Evolutionary conservation across 1,284 basidiomycete species (phyloP), one percentile per base, ranked within the genome.

Genomic region (Neolentinus lepideus): DNA sequence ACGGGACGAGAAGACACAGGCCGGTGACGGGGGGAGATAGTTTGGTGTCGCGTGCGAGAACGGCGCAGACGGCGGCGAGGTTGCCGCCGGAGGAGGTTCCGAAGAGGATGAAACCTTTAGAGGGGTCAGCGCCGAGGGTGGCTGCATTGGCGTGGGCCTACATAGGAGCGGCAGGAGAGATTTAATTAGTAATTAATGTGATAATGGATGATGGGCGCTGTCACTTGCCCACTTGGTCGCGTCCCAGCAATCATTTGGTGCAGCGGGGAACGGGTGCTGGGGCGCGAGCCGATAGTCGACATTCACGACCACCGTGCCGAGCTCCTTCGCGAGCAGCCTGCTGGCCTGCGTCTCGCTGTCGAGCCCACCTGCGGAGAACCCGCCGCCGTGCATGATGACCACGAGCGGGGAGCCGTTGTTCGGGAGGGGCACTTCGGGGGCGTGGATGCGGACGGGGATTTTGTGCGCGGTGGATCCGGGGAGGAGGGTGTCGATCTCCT

Each of bases 81-180:
- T 59, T 59, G 19, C 52, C 59, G n/a, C 61, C 61, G 3, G 61
- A 56, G 36, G 61, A 62, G 10, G 43, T 26, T 6, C 61, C 61
- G 11, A 26, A 51, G 12, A 62, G 38, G 25, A 62, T 56, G 46
- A 62, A 58, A 10, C 61, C 61, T 22, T 59, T 57, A 6, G 22
- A 11, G 2, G 54, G 38, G 26, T 55, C 48, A 1, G 53, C 57
- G 11, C 26, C 29, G 19, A 62, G 38, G 12, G 10, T n/a, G 14
- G 35, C 35, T 14, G 56, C 33, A 45, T 55, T 57, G 21, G 52
- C 53, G 8, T 51, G 53, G 3, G 53, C 43, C 58, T 55, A 24
- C n/a, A n/a, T n/a, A n/a, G n/a, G 2, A 52, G 29, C 4, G 19
- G 1, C 26, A 27, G 29, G 25, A 8, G n/a, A n/a, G n/a, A n/a